Conservation (phyloP, 2,329 filamentous ascomycete genomes). For the Verticillium albo-atrum region DNA sequence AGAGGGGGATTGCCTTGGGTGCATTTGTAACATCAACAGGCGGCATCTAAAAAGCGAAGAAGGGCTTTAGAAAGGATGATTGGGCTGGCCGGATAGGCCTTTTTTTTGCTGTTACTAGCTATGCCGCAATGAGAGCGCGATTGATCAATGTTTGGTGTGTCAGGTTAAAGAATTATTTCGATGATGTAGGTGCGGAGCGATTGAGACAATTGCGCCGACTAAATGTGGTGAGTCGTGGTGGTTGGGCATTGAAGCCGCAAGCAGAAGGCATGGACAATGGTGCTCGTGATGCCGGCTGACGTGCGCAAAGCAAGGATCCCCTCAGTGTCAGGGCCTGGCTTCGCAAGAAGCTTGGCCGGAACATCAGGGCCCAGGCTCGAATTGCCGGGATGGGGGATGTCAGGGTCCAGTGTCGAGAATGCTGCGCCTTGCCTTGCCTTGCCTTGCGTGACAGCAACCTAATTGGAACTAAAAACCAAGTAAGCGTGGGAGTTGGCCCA, state of each 20-base stretch:
- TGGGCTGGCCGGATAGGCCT: constrained; percentile 2
- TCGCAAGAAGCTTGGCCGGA: background rate
- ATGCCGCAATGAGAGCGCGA: background rate
- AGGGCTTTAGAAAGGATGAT: constrained; percentile 12
- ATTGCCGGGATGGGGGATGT: background rate
- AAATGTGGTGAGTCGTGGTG: too few species aligned
- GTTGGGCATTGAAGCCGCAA: too few species aligned
- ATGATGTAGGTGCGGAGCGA: background rate
- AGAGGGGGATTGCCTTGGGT: constrained; percentile 5
- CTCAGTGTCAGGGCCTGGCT: background rate
- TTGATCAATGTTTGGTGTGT: background rate
- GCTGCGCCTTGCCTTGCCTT: background rate
- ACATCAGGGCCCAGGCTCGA: background rate
- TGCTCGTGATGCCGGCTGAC: background rate
- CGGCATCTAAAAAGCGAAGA: constrained; percentile 9
- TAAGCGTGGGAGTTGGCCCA: background rate
- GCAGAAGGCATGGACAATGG: background rate
- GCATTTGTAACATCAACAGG: constrained; percentile 15
- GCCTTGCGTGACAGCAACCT: background rate
- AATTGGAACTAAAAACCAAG: background rate
- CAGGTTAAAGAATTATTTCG: too few species aligned
- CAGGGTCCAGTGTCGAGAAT: background rate
- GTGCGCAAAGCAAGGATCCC: background rate
- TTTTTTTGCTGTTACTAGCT: background rate
- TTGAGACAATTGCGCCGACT: background rate